Evolutionary conservation across 257 asterid species (phyloP), one percentile per base, ranked within the genome.

Genomic region (Pogostemon cablin): DNA sequence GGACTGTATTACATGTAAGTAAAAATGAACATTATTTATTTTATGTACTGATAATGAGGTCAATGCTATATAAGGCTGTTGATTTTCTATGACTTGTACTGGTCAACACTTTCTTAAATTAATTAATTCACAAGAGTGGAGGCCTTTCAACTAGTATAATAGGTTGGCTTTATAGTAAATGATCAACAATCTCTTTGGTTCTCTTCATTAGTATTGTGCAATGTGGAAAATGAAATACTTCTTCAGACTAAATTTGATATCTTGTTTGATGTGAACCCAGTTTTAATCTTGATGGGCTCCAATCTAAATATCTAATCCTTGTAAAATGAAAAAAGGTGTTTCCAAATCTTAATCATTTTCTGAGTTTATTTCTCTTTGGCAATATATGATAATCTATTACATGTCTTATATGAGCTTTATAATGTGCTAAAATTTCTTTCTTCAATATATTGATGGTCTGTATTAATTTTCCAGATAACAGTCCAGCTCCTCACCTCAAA

Each of bases 401-500:
- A 10, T 41, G 49, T 53, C 11, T 59, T 62, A 37, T 57, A 42
- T 67, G 55, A 65, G 6, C 69, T 12, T 7, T 67, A 50, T 58
- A 12, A 10, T n/a, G 66, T 77, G 25, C 65, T 67, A 32, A 42
- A 15, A 17, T 35, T 48, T 59, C 44, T 71, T 38, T 79, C 15
- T 17, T 69, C 41, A 42, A 47, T 72, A 20, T 74, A 56, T 68
- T 80, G 25, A 57, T 71, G 35, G 69, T 64, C 44, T 68, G 76
- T 65, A 20, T 81, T 72, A 47, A 58, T 74, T 46, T 84, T 81
- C 68, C 92, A 95, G 99, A 87, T 91, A 25, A 91, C 90, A 0
- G 84, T 95, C 65, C 99, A 95, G 87, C 90, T 91, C 79, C 83
- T 95, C 77, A 95, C 97, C 75, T 95, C 99, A 54, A 95, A 95